These are phyloP conservation scores for Clathrus columnatus DNA, from an alignment of 768 basidiomycete genomes.

Conservation along the genomic window DNA sequence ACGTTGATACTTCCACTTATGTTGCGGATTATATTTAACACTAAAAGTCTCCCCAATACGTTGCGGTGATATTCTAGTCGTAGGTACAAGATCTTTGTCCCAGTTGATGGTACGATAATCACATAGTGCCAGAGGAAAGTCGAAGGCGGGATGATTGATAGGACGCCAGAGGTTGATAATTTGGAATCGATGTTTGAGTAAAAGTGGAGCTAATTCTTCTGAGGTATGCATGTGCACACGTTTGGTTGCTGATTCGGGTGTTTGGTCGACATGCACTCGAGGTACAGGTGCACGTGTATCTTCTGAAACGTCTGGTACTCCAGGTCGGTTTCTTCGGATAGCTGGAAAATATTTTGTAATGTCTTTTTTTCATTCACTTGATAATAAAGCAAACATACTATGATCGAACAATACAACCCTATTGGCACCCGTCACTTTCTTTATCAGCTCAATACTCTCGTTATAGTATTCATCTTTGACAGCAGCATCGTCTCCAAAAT, in stretches of 20 bases:
- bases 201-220: conserved; percentile 32
- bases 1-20: conserved; percentile 44
- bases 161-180: conserved; percentile 58
- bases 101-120: conserved; percentile 40
- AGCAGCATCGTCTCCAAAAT: conserved; percentile 28
- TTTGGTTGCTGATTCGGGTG: conserved; percentile 31
- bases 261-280: conserved; percentile 45
- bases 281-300: conserved; percentile 34
- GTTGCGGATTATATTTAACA: conserved; percentile 36
- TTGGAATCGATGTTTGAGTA: conserved; percentile 42
- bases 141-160: conserved; percentile 36
- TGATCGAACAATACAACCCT: conserved; percentile 34
- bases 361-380: background rate
- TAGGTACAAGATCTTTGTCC: conserved; percentile 34
- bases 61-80: conserved; percentile 39
- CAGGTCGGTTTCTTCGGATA: conserved; percentile 33
- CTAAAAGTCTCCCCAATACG: conserved; percentile 44
- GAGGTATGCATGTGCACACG: conserved; percentile 47
- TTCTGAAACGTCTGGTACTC: conserved; percentile 26
- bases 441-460: conserved; percentile 31
- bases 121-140: conserved; percentile 44
- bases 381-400: conserved; percentile 19
- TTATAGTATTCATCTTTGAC: conserved; percentile 32
- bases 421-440: conserved; percentile 30
- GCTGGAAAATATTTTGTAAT: conserved; percentile 25